Conservation (phyloP, 768 basidiomycete species). For the Cyclocybe aegerita region DNA sequence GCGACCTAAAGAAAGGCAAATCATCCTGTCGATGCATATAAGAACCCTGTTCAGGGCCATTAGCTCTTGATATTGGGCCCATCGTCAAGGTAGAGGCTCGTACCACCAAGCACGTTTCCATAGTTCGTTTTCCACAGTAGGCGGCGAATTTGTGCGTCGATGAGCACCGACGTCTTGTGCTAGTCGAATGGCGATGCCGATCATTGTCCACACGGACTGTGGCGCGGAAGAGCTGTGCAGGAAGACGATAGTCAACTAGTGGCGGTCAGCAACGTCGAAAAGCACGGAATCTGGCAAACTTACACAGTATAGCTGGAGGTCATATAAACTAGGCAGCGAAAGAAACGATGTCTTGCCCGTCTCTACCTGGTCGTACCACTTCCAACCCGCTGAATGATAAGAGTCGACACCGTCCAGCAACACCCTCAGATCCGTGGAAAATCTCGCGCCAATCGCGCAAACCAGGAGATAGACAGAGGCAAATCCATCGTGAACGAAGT, state of each 20-base stretch:
- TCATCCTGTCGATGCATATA: conserved; percentile 41
- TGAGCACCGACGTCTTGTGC: conserved; percentile 75
- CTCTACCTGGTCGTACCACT: conserved; percentile 57
- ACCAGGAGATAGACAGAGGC: conserved; percentile 56
- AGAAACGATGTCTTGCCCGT: conserved; percentile 55
- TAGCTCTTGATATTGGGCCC: too few species aligned
- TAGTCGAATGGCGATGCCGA: conserved; percentile 62
- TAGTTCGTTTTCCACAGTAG: conserved; percentile 57
- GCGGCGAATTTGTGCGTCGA: conserved; percentile 22
- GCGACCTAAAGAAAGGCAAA: conserved; percentile 52
- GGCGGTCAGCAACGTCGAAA: neutral
- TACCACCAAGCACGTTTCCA: conserved; percentile 66
- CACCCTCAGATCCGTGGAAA: conserved; percentile 51
- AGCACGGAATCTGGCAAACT: conserved; percentile 18
- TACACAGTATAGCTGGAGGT: conserved; percentile 61
- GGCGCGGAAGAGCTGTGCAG: conserved; percentile 49
- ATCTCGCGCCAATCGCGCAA: conserved; percentile 61
- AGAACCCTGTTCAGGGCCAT: conserved; percentile 34
- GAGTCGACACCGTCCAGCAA: conserved; percentile 28
- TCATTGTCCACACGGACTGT: conserved; percentile 57
- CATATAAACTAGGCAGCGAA: conserved; percentile 58
- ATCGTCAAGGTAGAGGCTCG: neutral
- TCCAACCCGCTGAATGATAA: conserved; percentile 48
- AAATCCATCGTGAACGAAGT: conserved; percentile 48
- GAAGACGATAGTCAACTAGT: conserved; percentile 42